Percentiles rank a stretch among this genome's conserved stretches.
These are phyloP conservation scores for Carex kokanica DNA, from an alignment of 176 grass and related monocot species.

Conservation along the genomic window DNA sequence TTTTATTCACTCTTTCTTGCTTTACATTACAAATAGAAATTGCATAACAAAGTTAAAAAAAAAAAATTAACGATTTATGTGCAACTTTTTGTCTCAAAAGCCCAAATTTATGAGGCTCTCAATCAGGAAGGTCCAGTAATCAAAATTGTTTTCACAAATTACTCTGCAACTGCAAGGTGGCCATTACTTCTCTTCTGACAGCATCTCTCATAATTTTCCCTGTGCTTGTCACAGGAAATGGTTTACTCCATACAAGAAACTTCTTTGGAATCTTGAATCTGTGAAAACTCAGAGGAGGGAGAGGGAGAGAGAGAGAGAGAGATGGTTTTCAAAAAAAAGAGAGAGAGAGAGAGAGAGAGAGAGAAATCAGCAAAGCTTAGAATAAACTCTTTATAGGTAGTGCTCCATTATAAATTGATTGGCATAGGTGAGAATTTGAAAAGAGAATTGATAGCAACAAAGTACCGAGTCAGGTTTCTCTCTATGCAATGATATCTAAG, in stretches of 20 bases:
- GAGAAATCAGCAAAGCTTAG: not conserved
- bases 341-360: too few relatives aligned
- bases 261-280: conserved; percentile 81
- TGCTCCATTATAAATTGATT: not conserved
- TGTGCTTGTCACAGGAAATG: conserved; percentile 72
- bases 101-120: not conserved
- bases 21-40: conserved; percentile 8
- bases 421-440: not conserved
- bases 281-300: conserved; percentile 22
- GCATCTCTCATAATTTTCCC: conserved; percentile 82
- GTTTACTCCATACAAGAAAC: conserved; percentile 49
- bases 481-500: conserved; percentile 48
- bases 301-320: not conserved
- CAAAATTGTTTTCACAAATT: conserved; percentile 34
- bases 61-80: not conserved
- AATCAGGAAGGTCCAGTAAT: not conserved
- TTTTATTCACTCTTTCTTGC: not conserved
- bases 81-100: not conserved
- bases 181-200: conserved; percentile 49
- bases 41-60: not conserved
- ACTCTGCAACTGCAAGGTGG: conserved; percentile 46
- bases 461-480: conserved; percentile 67
- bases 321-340: too few relatives aligned
- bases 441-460: not conserved
- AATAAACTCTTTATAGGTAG: not conserved